Evolutionary conservation across 331 rosid species (phyloP).

Genomic region (Spiraea crenata): DNA sequence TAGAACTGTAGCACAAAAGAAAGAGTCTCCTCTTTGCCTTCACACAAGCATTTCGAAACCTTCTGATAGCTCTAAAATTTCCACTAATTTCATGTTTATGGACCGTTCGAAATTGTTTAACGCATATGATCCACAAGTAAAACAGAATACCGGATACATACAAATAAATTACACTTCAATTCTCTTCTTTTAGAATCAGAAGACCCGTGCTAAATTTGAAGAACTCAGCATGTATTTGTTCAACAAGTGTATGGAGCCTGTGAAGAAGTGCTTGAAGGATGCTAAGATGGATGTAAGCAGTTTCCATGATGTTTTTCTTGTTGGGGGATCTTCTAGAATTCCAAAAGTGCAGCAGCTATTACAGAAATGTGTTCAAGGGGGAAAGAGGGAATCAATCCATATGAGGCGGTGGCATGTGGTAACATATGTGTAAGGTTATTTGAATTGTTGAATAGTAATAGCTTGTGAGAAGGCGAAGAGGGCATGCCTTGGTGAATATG

Average conservation of each 20-base stretch:
- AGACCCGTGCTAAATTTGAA: constrained; percentile 67
- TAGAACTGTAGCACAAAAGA: too few species aligned
- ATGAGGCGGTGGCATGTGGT: constrained; percentile 75
- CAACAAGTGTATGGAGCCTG: constrained; percentile 77
- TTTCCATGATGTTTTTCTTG: constrained; percentile 69
- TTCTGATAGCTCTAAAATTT: background rate
- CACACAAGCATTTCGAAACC: background rate
- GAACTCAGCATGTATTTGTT: constrained; percentile 71
- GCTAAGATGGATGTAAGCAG: constrained; percentile 78
- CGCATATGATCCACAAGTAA: background rate
- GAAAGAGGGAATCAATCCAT: constrained; percentile 74
- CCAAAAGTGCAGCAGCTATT: constrained; percentile 71
- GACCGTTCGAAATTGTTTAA: background rate
- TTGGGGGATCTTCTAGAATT: constrained; percentile 77
- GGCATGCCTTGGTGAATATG: constrained; percentile 2
- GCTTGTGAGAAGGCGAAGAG: constrained; percentile 5
- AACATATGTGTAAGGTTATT: too few species aligned
- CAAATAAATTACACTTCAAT: too few species aligned
- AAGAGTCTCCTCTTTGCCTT: background rate
- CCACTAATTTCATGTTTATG: background rate
- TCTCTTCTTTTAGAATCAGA: too few species aligned
- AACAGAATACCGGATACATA: too few species aligned
- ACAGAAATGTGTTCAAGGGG: constrained; percentile 71
- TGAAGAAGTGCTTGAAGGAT: constrained; percentile 71
- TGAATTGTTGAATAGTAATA: too few species aligned